These are phyloP conservation scores for Cyclostephanos invisitatus DNA, from an alignment of 108 stramenopile genomes.

Conservation along the genomic window DNA sequence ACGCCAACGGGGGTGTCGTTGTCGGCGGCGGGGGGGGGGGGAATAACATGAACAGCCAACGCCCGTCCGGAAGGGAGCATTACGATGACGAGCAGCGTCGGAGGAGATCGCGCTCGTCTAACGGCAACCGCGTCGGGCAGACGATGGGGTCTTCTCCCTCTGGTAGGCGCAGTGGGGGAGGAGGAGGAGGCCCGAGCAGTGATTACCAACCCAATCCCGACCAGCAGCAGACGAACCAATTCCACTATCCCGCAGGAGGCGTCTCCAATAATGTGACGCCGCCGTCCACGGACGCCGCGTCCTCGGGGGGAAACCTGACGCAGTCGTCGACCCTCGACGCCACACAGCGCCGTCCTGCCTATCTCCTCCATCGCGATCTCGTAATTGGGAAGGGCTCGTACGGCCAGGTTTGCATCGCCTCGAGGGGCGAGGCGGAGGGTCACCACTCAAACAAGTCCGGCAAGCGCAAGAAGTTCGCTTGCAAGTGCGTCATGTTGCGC, in stretches of 20 bases:
- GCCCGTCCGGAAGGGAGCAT: background rate
- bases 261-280: slow-evolving; percentile 33
- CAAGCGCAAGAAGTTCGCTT: slow-evolving; percentile 90
- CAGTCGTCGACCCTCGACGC: slow-evolving; percentile 36
- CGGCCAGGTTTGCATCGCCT: slow-evolving; percentile 92
- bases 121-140: background rate
- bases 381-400: slow-evolving; percentile 92
- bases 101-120: background rate
- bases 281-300: slow-evolving; percentile 16
- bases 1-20: background rate
- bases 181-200: slow-evolving; percentile 22
- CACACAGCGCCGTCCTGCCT: slow-evolving; percentile 77
- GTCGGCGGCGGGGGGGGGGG: background rate
- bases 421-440: slow-evolving; percentile 67
- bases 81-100: background rate
- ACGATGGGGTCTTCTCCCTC: background rate
- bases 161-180: slow-evolving; percentile 9
- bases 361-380: slow-evolving; percentile 85
- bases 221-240: slow-evolving; percentile 10
- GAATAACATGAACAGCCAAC: background rate
- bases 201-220: slow-evolving; percentile 10
- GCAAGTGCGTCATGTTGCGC: slow-evolving; percentile 89
- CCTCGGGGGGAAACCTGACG: slow-evolving; percentile 13
- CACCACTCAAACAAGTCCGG: slow-evolving; percentile 56
- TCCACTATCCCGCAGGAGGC: slow-evolving; percentile 14